A percentile compares a stretch with the other conserved stretches of the same genome.
These are phyloP conservation scores for Agarophyton chilense DNA, from an alignment of 23 red algal genomes.

Conservation along the genomic window DNA sequence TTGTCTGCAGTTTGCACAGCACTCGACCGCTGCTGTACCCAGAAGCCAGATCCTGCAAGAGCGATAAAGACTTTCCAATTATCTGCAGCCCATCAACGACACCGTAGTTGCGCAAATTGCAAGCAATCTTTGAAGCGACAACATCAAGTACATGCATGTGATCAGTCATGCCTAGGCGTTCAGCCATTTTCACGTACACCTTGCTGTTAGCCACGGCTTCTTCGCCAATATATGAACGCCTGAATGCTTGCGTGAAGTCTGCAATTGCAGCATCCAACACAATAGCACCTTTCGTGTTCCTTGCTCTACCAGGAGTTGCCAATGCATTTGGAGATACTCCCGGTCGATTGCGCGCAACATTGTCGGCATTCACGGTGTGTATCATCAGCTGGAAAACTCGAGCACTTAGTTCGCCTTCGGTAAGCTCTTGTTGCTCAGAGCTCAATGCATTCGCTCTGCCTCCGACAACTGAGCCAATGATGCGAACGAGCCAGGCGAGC, in stretches of 20 bases:
- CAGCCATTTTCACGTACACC: slow-evolving; percentile 84
- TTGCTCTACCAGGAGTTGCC: slow-evolving; percentile 64
- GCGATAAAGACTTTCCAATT: slow-evolving; percentile 69
- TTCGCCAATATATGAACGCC: slow-evolving; percentile 86
- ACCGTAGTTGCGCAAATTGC: slow-evolving; percentile 76
- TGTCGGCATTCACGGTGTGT: slow-evolving; percentile 78
- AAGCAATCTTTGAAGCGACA: slow-evolving; percentile 84
- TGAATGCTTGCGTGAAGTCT: slow-evolving; percentile 85
- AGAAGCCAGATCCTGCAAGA: slow-evolving; percentile 77
- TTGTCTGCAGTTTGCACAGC: slow-evolving; percentile 71
- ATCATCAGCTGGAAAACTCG: slow-evolving; percentile 90
- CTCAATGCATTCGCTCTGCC: slow-evolving; percentile 59
- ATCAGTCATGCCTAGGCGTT: slow-evolving; percentile 78
- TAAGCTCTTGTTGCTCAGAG: slow-evolving; percentile 80
- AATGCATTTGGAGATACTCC: slow-evolving; percentile 21
- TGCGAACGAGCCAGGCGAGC: slow-evolving; percentile 76
- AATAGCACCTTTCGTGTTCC: slow-evolving; percentile 56
- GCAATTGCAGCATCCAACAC: slow-evolving; percentile 83
- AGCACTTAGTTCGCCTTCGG: slow-evolving; percentile 79
- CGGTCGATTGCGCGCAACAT: slow-evolving; percentile 23
- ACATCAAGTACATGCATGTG: slow-evolving; percentile 88
- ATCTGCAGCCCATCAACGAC: slow-evolving; percentile 66
- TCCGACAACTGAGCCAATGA: slow-evolving; percentile 65
- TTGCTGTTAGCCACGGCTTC: slow-evolving; percentile 79
- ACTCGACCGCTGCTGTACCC: slow-evolving; percentile 80